Evolutionary conservation across 2,329 filamentous ascomycete species (phyloP).

Genomic region (Bipolaris sorokiniana): DNA sequence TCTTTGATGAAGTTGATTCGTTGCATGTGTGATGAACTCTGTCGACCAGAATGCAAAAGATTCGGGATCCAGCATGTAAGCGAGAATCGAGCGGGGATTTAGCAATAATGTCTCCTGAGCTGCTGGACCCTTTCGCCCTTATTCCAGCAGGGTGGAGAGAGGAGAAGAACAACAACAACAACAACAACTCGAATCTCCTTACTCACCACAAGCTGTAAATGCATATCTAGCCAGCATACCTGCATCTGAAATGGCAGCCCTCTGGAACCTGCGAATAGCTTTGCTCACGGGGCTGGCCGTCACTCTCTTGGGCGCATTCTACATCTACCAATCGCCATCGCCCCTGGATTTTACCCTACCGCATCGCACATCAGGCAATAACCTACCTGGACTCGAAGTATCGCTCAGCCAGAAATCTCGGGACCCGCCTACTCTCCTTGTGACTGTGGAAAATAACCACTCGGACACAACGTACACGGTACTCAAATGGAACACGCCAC

Average conservation of each 20-base stretch:
- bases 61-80: not conserved
- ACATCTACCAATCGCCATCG: slow-evolving; percentile 33
- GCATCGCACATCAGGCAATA: slow-evolving; percentile 9
- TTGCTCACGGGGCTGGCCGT: slow-evolving; percentile 34
- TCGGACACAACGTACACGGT: slow-evolving; percentile 45
- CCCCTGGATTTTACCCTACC: slow-evolving; percentile 34
- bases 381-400: slow-evolving; percentile 38
- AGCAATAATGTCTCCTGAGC: not conserved
- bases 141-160: not conserved
- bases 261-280: slow-evolving; percentile 38
- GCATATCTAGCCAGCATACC: not conserved
- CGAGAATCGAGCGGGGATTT: not conserved
- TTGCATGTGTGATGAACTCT: not conserved
- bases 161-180: not conserved
- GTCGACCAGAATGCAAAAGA: not conserved
- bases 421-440: slow-evolving; percentile 41
- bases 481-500: slow-evolving; percentile 50
- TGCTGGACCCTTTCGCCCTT: not conserved
- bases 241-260: slow-evolving; percentile 21
- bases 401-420: slow-evolving; percentile 38
- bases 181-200: not conserved
- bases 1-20: slow-evolving; percentile 8
- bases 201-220: not conserved
- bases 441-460: slow-evolving; percentile 48
- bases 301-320: slow-evolving; percentile 38